Conservation (phyloP, 139 green algal species). For the Auxenochlorella protothecoides region DNA sequence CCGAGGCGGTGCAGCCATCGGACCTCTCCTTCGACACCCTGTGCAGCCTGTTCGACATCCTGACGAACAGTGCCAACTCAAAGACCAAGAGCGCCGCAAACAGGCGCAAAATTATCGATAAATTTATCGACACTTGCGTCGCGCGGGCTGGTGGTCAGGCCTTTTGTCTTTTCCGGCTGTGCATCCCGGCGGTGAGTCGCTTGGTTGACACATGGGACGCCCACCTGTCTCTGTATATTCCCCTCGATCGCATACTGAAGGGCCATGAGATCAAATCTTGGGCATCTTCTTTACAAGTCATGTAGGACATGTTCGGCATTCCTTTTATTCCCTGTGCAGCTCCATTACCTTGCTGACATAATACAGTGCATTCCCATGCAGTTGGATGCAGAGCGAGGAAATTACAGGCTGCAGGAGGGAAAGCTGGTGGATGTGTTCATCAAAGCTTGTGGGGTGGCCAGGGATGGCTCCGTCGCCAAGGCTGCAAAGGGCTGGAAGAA, state of each 20-base stretch:
- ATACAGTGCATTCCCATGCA: neutral
- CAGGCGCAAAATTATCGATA: neutral
- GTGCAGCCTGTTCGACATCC: neutral
- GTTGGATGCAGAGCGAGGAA: neutral
- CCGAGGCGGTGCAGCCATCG: neutral
- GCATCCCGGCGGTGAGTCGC: neutral
- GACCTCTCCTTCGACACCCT: neutral
- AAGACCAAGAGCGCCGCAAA: neutral
- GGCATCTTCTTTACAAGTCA: no score
- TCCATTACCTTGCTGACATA: no score
- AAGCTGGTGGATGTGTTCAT: neutral
- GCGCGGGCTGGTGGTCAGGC: neutral
- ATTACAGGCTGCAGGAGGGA: neutral
- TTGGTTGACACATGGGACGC: no score
- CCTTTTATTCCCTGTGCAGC: no score
- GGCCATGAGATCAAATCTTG: neutral
- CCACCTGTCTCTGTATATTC: no score
- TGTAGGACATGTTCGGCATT: no score
- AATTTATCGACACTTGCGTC: neutral
- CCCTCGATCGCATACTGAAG: neutral
- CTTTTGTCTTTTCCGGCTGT: neutral
- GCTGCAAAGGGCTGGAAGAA: neutral
- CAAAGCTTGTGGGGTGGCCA: neutral
- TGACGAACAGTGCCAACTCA: neutral
- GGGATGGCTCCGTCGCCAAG: neutral